Conservation (phyloP, 2,329 filamentous ascomycete species). For the Trichoderma oligosporum region DNA sequence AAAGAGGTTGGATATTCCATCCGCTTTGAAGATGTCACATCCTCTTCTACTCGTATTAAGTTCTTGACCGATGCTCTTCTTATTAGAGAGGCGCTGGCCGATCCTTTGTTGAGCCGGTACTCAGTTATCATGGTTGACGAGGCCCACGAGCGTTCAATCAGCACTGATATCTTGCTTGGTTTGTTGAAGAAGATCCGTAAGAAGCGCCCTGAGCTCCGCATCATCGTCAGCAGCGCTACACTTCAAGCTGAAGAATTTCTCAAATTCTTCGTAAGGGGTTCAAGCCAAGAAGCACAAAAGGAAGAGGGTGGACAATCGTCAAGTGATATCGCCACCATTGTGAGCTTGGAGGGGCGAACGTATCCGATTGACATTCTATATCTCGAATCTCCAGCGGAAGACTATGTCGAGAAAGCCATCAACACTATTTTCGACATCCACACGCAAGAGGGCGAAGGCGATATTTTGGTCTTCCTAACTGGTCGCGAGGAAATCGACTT, state of each 20-base stretch:
- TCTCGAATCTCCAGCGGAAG: conserved; percentile 69
- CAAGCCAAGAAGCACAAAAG: conserved; percentile 35
- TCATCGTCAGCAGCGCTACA: conserved; percentile 91
- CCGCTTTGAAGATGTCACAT: conserved; percentile 86
- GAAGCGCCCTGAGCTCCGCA: conserved; percentile 73
- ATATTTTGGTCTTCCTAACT: conserved; percentile 87
- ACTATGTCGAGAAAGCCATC: conserved; percentile 82
- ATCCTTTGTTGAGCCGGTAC: conserved; percentile 85
- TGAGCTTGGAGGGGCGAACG: conserved; percentile 82
- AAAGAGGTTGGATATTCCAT: conserved; percentile 94
- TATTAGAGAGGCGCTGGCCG: conserved; percentile 85
- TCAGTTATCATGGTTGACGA: conserved; percentile 98
- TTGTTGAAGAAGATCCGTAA: conserved; percentile 86
- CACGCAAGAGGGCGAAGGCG: conserved; percentile 71
- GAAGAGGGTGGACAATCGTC: conserved; percentile 28
- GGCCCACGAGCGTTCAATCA: conserved; percentile 89
- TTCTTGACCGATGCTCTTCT: conserved; percentile 93
- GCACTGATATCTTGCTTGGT: conserved; percentile 85
- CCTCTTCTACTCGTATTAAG: conserved; percentile 80
- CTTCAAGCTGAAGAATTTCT: conserved; percentile 85
- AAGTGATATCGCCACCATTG: conserved; percentile 48
- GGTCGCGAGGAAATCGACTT: conserved; percentile 90
- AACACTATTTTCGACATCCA: conserved; percentile 87
- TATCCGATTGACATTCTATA: conserved; percentile 88
- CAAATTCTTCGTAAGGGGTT: conserved; percentile 61